Conservation (phyloP, 1,284 basidiomycete species). For the Xerocomus nothofagi region DNA sequence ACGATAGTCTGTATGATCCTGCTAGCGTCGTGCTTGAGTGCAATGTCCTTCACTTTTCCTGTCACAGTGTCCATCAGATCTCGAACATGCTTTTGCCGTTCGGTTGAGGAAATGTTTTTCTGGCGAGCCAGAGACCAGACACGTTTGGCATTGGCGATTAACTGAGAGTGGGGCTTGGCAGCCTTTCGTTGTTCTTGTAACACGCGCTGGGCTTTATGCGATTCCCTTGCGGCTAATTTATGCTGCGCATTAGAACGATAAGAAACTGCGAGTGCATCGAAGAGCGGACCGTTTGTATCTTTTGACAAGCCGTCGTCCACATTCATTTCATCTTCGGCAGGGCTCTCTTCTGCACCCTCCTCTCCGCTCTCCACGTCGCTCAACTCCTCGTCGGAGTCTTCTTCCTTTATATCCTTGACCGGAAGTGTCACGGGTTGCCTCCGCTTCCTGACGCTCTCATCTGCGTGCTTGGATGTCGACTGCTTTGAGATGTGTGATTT, state of each 20-base stretch:
- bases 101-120: constrained; percentile 68
- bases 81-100: constrained; percentile 71
- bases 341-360: constrained; percentile 18
- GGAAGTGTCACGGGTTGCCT: constrained; percentile 53
- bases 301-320: constrained; percentile 35
- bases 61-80: constrained; percentile 74
- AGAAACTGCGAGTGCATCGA: neutral
- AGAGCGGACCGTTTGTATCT: constrained; percentile 54
- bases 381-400: constrained; percentile 35
- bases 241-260: constrained; percentile 5
- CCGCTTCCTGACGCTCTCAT: constrained; percentile 45
- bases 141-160: constrained; percentile 73
- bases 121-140: constrained; percentile 81
- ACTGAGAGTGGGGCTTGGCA: constrained; percentile 73
- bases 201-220: constrained; percentile 65
- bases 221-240: constrained; percentile 54
- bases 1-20: constrained; percentile 85
- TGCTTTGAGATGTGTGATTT: constrained; percentile 43
- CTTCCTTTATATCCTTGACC: constrained; percentile 33
- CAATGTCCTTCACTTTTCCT: constrained; percentile 80
- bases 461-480: constrained; percentile 23
- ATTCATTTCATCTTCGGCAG: constrained; percentile 20
- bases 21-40: constrained; percentile 88
- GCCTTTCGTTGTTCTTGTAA: constrained; percentile 67
- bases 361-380: constrained; percentile 32